Conservation (phyloP, 225 moss, liverwort and hornwort genomes). For the Lunularia cruciata region DNA sequence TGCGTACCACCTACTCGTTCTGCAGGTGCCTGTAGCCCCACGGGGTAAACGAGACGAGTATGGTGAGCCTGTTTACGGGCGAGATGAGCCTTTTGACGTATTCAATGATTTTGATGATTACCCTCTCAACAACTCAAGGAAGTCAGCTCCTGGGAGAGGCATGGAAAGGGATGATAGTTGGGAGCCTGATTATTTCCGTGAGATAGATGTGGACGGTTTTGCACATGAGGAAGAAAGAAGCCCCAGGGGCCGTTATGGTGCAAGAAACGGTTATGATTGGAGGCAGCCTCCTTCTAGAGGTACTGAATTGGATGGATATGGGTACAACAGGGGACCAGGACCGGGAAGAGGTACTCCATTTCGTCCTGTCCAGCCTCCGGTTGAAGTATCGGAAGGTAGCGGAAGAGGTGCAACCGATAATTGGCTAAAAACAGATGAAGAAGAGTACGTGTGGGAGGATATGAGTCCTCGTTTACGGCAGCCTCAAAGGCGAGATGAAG, state of each 20-base stretch:
- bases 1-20: no score
- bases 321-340: conserved; percentile 67
- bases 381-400: conserved; percentile 47
- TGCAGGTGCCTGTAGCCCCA: conserved; percentile 44
- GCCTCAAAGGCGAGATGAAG: conserved; percentile 42
- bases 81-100: conserved; percentile 49
- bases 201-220: conserved; percentile 59
- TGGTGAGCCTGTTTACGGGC: conserved; percentile 51
- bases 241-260: conserved; percentile 38
- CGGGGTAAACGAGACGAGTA: conserved; percentile 59
- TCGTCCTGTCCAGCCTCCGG: conserved; percentile 42
- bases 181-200: conserved; percentile 63
- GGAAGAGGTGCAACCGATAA: conserved; percentile 53
- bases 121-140: conserved; percentile 44
- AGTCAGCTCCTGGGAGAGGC: conserved; percentile 46
- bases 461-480: conserved; percentile 66
- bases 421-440: conserved; percentile 88
- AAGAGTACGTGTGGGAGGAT: conserved; percentile 94
- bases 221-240: conserved; percentile 50
- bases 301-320: conserved; percentile 63
- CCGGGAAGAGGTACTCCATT: conserved; percentile 70
- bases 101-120: conserved; percentile 57
- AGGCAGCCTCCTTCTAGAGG: conserved; percentile 51
- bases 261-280: conserved; percentile 76
- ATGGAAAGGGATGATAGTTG: conserved; percentile 62